Percentiles rank a stretch among this genome's conserved stretches.
Evolutionary conservation across 169 alveolate species (phyloP).

Genomic region (Eimeria sp.): DNA sequence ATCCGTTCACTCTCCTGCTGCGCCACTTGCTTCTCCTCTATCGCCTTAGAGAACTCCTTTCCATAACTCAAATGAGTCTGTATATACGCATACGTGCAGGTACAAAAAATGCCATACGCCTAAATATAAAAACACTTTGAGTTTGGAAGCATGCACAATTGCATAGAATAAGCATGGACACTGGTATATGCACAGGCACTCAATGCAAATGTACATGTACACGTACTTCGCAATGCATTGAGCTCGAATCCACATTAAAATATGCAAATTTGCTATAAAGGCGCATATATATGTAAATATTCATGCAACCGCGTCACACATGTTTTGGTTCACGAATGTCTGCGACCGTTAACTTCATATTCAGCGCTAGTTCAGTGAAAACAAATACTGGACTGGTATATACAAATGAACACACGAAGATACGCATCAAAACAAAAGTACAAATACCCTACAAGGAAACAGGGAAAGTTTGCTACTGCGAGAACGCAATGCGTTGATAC

Average conservation of each 20-base stretch:
- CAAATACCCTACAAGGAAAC: too few relatives aligned
- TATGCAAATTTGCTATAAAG: too few relatives aligned
- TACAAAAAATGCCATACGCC: background rate
- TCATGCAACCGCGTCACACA: too few relatives aligned
- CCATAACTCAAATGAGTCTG: conserved; percentile 97
- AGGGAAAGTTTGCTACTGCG: too few relatives aligned
- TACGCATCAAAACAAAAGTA: background rate
- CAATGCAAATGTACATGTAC: too few relatives aligned
- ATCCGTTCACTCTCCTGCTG: conserved; percentile 99
- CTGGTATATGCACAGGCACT: background rate
- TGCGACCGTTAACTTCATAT: too few relatives aligned
- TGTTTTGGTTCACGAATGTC: too few relatives aligned
- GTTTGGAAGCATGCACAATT: background rate
- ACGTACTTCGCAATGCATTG: too few relatives aligned
- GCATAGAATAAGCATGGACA: background rate
- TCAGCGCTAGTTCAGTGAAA: too few relatives aligned
- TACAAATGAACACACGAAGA: background rate
- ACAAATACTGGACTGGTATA: background rate
- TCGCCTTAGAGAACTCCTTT: conserved; percentile 98
- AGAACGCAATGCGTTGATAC: background rate
- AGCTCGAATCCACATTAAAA: too few relatives aligned
- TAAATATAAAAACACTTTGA: background rate
- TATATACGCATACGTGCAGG: background rate
- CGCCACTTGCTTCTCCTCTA: conserved; percentile 99
- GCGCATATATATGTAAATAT: too few relatives aligned